Conservation (phyloP, 2,329 filamentous ascomycete genomes). For the Aspergillus pseudoviridinutans region DNA sequence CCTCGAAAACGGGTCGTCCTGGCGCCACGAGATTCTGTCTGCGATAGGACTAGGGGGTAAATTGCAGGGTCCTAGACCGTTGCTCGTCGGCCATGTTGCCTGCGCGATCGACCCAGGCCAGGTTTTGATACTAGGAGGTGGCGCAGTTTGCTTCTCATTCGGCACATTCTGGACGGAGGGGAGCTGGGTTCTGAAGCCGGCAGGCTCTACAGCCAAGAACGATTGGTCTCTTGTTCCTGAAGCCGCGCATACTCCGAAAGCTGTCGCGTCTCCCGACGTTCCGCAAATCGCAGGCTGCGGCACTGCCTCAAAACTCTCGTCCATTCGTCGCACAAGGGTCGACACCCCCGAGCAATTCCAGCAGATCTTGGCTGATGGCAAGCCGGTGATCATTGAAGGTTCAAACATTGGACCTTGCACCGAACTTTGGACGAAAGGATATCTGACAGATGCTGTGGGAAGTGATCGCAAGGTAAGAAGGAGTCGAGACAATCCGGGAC, state of each 20-base stretch:
- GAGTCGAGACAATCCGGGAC: constrained; percentile 1
- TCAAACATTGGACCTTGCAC: constrained; percentile 66
- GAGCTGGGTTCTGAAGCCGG: constrained; percentile 46
- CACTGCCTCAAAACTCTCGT: constrained; percentile 7
- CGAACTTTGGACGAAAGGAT: constrained; percentile 63
- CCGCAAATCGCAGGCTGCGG: constrained; percentile 12
- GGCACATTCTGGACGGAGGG: constrained; percentile 77
- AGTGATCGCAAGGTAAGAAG: constrained; percentile 54
- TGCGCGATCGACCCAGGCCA: constrained; percentile 45
- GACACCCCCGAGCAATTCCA: constrained; percentile 56
- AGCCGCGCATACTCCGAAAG: constrained; percentile 9
- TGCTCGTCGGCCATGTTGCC: constrained; percentile 67
- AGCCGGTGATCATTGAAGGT: constrained; percentile 63
- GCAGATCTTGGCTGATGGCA: constrained; percentile 53
- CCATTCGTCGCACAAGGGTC: constrained; percentile 53
- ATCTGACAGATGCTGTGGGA: constrained; percentile 62
- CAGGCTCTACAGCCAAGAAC: constrained; percentile 21
- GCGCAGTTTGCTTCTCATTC: constrained; percentile 86
- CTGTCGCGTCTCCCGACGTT: constrained; percentile 1
- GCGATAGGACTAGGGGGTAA: constrained; percentile 22
- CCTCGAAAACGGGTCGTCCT: constrained; percentile 16
- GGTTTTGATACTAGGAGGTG: constrained; percentile 69
- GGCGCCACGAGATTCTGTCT: constrained; percentile 23
- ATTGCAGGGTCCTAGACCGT: constrained; percentile 50
- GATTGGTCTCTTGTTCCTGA: constrained; percentile 30